Base-by-base conservation (phyloP, 2,329 filamentous ascomycete species). In the Aphanocladium album region DNA sequence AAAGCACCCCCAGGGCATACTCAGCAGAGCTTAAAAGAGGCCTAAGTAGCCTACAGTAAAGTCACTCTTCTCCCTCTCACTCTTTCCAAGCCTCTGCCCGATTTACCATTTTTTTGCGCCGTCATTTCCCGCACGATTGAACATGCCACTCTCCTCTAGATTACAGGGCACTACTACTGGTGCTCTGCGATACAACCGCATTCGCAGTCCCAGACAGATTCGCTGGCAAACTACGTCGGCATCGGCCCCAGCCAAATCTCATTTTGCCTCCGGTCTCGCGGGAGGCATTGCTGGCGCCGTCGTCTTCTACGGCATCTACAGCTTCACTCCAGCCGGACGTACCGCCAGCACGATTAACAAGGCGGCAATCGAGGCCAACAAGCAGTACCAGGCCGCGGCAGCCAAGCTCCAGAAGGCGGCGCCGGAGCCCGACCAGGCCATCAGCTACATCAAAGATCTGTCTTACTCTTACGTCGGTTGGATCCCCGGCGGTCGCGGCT, bases 391-490 rank as follows among this genome's bases (percentile, higher is more conserved):
- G 43, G 77, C 79, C 8, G 81, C 86, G 1, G 81, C 82, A 37
- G 76, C 85, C 65, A 84, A 84, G 69, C 76, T 89, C 6, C 82
- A 87, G 64, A 74, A 86, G 60, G 79, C 80, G 50, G 83, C 87
- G 0, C 89, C 89, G 0, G 81, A 84, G 62, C 80, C 87, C 16
- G 87, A 89, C 64, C 81, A 89, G 71, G 87, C 88, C 1, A 76
- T 90, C 43, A 74, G 81, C 62, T 87, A 83, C 76, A 81, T 92
- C 62, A 85, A 85, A 67, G 77, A 85, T 61, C 85, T 87, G 14
- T 84, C 85, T 30, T 85, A 84, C 69, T 85, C 85, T 25, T 92
- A 92, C 68, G 87, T 88, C 2, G 78, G 77, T 2, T 90, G 88
- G 79, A 83, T 93, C 33, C 89, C 89, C 0, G 89, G 89, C 14